Evolutionary conservation across 805 yeast species (phyloP).

Genomic region (Nakazawaea populi): DNA sequence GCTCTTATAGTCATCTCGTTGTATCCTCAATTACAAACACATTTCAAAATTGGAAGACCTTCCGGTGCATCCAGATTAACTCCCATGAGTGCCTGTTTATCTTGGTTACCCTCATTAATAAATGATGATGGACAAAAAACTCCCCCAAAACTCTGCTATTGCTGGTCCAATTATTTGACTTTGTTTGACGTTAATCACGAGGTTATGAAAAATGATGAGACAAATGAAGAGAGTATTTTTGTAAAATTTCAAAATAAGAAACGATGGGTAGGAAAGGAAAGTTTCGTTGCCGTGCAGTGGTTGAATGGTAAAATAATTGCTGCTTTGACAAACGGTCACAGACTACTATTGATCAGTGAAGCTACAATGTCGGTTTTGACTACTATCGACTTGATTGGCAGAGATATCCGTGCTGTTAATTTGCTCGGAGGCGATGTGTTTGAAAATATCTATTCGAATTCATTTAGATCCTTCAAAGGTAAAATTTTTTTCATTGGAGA

Average conservation of each 20-base stretch:
- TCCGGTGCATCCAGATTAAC: constrained; percentile 23
- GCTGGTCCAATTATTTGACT: constrained; percentile 60
- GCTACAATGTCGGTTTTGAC: constrained; percentile 29
- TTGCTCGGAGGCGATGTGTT: background rate
- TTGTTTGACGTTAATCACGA: constrained; percentile 43
- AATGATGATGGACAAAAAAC: constrained; percentile 17
- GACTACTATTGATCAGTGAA: constrained; percentile 36
- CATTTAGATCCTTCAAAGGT: constrained; percentile 34
- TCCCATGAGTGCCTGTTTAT: constrained; percentile 38
- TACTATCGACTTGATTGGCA: constrained; percentile 31
- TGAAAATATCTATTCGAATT: constrained; percentile 17
- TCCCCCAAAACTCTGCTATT: constrained; percentile 53
- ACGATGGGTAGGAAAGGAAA: constrained; percentile 39
- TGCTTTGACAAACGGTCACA: constrained; percentile 39
- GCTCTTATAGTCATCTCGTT: constrained; percentile 50
- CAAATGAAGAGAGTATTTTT: constrained; percentile 17
- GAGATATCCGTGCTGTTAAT: constrained; percentile 25
- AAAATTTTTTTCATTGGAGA: constrained; percentile 48
- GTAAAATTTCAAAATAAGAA: constrained; percentile 33
- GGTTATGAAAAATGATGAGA: constrained; percentile 17
- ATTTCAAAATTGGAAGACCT: constrained; percentile 47
- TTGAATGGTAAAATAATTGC: constrained; percentile 32
- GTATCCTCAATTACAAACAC: constrained; percentile 44
- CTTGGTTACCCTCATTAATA: constrained; percentile 58
- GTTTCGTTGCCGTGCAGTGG: constrained; percentile 57